Evolutionary conservation across 1,139 yeast species (phyloP).

Genomic region (Meyerozyma sp.): DNA sequence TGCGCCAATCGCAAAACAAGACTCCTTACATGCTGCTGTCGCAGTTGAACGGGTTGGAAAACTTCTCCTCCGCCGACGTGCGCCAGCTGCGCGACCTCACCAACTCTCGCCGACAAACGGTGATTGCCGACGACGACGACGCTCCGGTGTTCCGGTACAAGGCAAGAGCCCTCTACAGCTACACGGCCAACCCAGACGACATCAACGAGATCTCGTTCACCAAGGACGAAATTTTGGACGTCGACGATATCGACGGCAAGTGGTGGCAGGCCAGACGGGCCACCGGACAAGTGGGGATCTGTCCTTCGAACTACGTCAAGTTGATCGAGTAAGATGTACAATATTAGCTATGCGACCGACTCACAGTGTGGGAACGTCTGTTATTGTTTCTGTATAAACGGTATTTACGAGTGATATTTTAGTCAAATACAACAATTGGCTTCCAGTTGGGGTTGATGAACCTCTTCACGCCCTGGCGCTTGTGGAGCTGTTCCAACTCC

Average conservation of each 20-base stretch:
- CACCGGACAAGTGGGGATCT: conserved; percentile 91
- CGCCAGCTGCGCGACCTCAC: conserved; percentile 31
- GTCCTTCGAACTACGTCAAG: conserved; percentile 92
- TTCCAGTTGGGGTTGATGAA: conserved; percentile 12
- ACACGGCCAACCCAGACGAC: conserved; percentile 91
- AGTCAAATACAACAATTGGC: conserved; percentile 11
- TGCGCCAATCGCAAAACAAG: conserved; percentile 33
- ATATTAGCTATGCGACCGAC: background rate
- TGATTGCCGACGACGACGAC: conserved; percentile 2
- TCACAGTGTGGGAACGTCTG: too few species aligned
- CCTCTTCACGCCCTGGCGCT: conserved; percentile 12
- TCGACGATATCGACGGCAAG: conserved; percentile 89
- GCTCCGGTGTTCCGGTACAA: conserved; percentile 63
- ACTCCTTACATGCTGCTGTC: conserved; percentile 49
- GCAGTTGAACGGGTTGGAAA: conserved; percentile 56
- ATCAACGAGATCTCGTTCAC: conserved; percentile 87
- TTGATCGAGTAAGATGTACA: conserved; percentile 35
- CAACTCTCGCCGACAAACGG: conserved; percentile 26
- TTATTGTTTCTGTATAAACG: background rate
- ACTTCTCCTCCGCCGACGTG: conserved; percentile 40
- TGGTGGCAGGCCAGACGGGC: conserved; percentile 98
- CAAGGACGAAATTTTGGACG: conserved; percentile 86
- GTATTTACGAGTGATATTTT: conserved; percentile 1
- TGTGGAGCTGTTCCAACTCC: conserved; percentile 10
- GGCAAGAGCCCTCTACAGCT: conserved; percentile 82